Base-by-base conservation (phyloP, 179 eudicot species). In the Pouteria campechiana region DNA sequence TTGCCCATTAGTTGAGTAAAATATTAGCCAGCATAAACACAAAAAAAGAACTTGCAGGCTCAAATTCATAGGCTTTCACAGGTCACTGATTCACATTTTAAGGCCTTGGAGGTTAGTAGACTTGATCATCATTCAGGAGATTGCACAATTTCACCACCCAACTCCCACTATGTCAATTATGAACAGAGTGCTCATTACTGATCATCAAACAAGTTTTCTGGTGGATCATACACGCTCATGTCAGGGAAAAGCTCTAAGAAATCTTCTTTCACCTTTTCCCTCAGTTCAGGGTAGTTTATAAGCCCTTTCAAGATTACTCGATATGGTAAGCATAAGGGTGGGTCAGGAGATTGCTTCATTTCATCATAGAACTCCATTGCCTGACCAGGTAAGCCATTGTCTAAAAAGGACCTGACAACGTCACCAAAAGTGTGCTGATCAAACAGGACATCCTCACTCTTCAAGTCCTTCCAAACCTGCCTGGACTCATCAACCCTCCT, bases 391-490 rank as follows among this genome's bases (percentile, higher is more conserved):
- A 76, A 50, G 28, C 76, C 95, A 37, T 65, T 41, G 62, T 90
- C 98, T 27, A 79, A 57, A 37, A 78, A 90, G 5, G 84, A 83
- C 69, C 98, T 74, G 2, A 86, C 37, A 30, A 86, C 68, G 63
- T 86, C 96, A n/a, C 96, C 96, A 43, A 90, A 90, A 0, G 98
- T 86, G 57, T 86, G 98, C 64, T 86, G 96, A 61, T 86, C 98
- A 34, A 86, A 78, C 37, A 74, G 48, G 33, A 90, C 94, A 44
- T 53, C 68, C 58, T 90, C 98, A 17, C 50, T 53, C 63, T 72
- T 81, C 21, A 82, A 49, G 64, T 90, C 94, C 7, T 30, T 64
- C 98, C 98, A 90, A 3, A 86, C 82, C 25, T 3, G 61, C 25
- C 62, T 76, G n/a, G 73, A 71, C 60, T 81, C 90, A 16, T 86